Evolutionary conservation across 306 rosid genomes (phyloP), one percentile per base, ranked within the genome.

Genomic region (Gastrolobium villosum): DNA sequence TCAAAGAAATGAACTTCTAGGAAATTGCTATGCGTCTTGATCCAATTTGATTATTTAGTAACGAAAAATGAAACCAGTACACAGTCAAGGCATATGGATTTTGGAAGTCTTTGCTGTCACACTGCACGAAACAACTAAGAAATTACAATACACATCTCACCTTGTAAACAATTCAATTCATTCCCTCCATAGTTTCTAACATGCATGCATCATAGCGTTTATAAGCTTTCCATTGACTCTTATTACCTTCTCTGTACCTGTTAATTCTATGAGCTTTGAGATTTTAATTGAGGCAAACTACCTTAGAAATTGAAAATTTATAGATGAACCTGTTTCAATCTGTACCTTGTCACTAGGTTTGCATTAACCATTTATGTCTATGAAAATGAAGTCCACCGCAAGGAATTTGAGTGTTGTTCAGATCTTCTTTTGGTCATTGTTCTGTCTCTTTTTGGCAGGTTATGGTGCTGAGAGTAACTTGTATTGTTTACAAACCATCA

Each of bases 401-500:
- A 63, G 15, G 49, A 46, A 62, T 32, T 48, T 39, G 2, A 7
- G n/a, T 50, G 46, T 75, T 55, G 4, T 54, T 2, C 71, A 55
- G 36, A 28, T 79, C 8, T 5, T 46, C 36, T 28, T 77, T 7
- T 30, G 75, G 70, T 44, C 69, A 61, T 61, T 68, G 39, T 32
- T 70, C 44, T 35, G 83, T 67, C 56, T 55, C 34, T 72, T 76
- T 26, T 41, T 5, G 39, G 1, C 41, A 1, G 30, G 80, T 56
- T 39, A 32, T 75, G 70, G 50, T 56, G 11, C 36, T 35, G 37
- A 36, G 34, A 32, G 70, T 61, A 79, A 76, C 39, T 55, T 72
- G 11, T 3, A 8, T 65, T 83, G 87, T 82, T 54, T 86, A 59
- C 76, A 59, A 76, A 63, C 62, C 28, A 68, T 83, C 14, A 72